Evolutionary conservation across 345 rosid genomes (phyloP).

Genomic region (Nephelium lappaceum): DNA sequence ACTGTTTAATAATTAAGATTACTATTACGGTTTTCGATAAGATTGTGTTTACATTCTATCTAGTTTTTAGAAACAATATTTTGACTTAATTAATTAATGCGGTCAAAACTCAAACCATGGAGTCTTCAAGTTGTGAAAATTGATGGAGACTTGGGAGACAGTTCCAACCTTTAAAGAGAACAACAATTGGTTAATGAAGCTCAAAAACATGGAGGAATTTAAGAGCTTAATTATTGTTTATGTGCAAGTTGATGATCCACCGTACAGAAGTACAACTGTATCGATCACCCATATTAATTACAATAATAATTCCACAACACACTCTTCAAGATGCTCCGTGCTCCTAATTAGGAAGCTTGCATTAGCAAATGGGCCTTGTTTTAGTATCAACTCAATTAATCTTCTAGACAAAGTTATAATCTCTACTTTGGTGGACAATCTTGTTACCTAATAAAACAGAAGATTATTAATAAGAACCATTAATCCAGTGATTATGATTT

Average conservation of each 20-base stretch:
- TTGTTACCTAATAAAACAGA: neutral
- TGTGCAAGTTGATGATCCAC: conserved; percentile 11
- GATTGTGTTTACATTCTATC: neutral
- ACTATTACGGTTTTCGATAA: neutral
- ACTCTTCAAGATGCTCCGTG: conserved; percentile 14
- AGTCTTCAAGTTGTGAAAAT: neutral
- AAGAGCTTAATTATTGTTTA: neutral
- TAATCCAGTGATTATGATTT: neutral
- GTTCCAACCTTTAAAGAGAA: neutral
- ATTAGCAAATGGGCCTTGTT: conserved; percentile 21
- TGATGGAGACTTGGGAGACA: neutral
- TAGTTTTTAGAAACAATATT: neutral
- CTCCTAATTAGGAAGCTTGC: conserved; percentile 13
- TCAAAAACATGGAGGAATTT: neutral
- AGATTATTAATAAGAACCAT: neutral
- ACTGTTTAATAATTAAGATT: neutral
- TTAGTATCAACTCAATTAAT: neutral
- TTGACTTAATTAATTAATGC: neutral
- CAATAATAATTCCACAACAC: neutral
- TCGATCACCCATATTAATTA: neutral
- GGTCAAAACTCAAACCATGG: neutral
- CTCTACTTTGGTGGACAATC: conserved; percentile 13
- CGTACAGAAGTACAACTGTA: conserved; percentile 19
- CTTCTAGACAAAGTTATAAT: conserved; percentile 5
- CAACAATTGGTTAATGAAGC: neutral